Percentiles rank a stretch among this genome's conserved stretches.
phyloP scores from a whole-genome alignment of 805 yeast genomes.

The Ogataea chonburiensis region DNA sequence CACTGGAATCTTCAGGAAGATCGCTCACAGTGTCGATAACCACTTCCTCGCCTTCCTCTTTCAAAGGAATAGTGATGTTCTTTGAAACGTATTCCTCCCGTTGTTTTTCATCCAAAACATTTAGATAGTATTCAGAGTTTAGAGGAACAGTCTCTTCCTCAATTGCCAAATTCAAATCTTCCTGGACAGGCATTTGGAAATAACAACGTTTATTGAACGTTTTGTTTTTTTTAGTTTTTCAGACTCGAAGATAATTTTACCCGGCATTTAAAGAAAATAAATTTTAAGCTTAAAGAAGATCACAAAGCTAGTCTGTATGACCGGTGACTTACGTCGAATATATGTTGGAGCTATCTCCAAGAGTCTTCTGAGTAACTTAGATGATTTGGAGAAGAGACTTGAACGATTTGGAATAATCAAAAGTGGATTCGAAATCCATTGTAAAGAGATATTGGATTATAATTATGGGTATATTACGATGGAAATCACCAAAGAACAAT shows the following conservation, averaged over 20 bases:
- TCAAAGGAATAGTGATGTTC: slow-evolving; percentile 59
- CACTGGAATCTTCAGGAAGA: slow-evolving; percentile 86
- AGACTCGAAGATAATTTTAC: slow-evolving; percentile 9
- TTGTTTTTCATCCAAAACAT: slow-evolving; percentile 20
- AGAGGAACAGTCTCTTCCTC: slow-evolving; percentile 26
- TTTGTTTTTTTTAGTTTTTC: slow-evolving; percentile 10
- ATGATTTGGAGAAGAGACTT: slow-evolving; percentile 54
- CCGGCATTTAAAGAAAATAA: slow-evolving; percentile 9
- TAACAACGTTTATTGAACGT: slow-evolving; percentile 1
- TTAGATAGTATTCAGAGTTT: slow-evolving; percentile 28
- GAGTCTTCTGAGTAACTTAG: slow-evolving; percentile 43
- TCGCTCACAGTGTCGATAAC: slow-evolving; percentile 79
- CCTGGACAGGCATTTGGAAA: slow-evolving; percentile 14
- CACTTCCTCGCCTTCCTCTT: slow-evolving; percentile 78
- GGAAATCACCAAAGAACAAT: slow-evolving; percentile 44
- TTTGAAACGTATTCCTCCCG: slow-evolving; percentile 26
- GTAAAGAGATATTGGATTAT: slow-evolving; percentile 53
- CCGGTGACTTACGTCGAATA: slow-evolving; percentile 28
- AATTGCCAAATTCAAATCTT: slow-evolving; percentile 7
- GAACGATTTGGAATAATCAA: slow-evolving; percentile 58
- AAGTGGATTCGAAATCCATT: slow-evolving; percentile 47
- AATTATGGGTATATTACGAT: slow-evolving; percentile 69
- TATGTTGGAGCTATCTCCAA: slow-evolving; percentile 71
- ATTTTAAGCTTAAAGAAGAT: neutral
- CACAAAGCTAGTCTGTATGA: no score